Evolutionary conservation across 192 early-diverging fungal genomes (phyloP).

Genomic region (Rhizophlyctis rosea): DNA sequence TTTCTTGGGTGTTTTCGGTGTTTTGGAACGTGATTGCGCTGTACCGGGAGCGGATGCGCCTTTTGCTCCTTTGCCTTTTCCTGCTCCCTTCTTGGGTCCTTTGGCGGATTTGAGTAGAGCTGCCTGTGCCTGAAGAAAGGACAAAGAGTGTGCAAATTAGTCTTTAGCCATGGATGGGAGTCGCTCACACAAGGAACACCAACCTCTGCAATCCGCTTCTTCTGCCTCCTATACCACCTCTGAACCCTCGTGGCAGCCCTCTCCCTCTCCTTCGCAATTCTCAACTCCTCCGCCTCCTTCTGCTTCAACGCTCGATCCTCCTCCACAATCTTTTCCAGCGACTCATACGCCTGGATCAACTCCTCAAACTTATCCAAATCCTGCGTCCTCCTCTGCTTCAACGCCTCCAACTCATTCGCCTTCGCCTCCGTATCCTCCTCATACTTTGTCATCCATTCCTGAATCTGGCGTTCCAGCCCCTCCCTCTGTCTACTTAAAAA

Average conservation of each 20-base stretch:
- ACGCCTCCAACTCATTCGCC: slow-evolving; percentile 45
- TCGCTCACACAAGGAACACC: not conserved
- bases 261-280: slow-evolving; percentile 22
- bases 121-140: not conserved
- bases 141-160: not conserved
- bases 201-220: slow-evolving; percentile 1
- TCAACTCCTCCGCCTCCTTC: slow-evolving; percentile 41
- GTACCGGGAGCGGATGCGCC: not conserved
- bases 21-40: not conserved
- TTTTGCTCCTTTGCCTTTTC: slow-evolving; percentile 3
- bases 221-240: slow-evolving; percentile 41
- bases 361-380: slow-evolving; percentile 61
- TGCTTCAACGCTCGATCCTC: slow-evolving; percentile 41
- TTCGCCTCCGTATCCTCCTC: slow-evolving; percentile 64
- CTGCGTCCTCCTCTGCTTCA: slow-evolving; percentile 45
- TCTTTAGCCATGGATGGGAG: not conserved
- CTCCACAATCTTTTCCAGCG: slow-evolving; percentile 54
- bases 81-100: not conserved
- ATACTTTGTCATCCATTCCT: slow-evolving; percentile 61
- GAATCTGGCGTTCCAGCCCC: slow-evolving; percentile 50
- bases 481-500: slow-evolving; percentile 48
- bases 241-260: slow-evolving; percentile 41
- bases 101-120: not conserved
- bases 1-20: not conserved
- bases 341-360: slow-evolving; percentile 49